Evolutionary conservation across 495 filamentous ascomycete genomes (phyloP).

Genomic region (Aspergillus ellipticus): DNA sequence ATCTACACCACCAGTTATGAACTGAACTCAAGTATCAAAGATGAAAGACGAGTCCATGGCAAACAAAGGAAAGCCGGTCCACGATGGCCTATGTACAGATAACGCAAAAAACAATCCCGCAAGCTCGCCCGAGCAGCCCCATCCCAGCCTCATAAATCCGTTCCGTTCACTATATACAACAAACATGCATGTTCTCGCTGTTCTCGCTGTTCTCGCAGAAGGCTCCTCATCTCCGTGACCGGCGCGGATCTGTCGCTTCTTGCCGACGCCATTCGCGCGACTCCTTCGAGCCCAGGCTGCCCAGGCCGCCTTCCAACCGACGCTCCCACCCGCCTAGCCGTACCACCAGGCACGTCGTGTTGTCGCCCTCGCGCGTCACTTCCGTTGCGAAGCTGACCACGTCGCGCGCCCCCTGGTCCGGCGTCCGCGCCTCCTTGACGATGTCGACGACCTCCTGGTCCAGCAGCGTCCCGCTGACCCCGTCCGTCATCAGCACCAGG

Average conservation of each 20-base stretch:
- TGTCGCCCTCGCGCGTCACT: constrained; percentile 77
- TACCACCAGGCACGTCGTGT: constrained; percentile 92
- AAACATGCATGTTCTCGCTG: too few relatives aligned
- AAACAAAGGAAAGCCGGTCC: not conserved
- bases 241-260: constrained; percentile 80
- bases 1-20: not conserved
- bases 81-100: not conserved
- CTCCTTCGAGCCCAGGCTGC: constrained; percentile 87
- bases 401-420: constrained; percentile 74
- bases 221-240: constrained; percentile 55
- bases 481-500: constrained; percentile 82
- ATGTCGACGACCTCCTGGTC: constrained; percentile 97
- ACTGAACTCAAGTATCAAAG: not conserved
- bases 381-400: constrained; percentile 87
- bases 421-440: constrained; percentile 87
- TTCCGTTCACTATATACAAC: too few relatives aligned
- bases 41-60: too few relatives aligned
- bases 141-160: not conserved
- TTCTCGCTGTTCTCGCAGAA: too few relatives aligned
- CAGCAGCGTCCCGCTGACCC: constrained; percentile 72
- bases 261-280: constrained; percentile 76
- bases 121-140: not conserved
- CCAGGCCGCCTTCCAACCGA: constrained; percentile 79
- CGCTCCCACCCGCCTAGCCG: constrained; percentile 94
- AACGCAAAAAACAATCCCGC: not conserved